Base-by-base conservation (phyloP, 2,329 filamentous ascomycete genomes). In the Penicillium sp. region DNA sequence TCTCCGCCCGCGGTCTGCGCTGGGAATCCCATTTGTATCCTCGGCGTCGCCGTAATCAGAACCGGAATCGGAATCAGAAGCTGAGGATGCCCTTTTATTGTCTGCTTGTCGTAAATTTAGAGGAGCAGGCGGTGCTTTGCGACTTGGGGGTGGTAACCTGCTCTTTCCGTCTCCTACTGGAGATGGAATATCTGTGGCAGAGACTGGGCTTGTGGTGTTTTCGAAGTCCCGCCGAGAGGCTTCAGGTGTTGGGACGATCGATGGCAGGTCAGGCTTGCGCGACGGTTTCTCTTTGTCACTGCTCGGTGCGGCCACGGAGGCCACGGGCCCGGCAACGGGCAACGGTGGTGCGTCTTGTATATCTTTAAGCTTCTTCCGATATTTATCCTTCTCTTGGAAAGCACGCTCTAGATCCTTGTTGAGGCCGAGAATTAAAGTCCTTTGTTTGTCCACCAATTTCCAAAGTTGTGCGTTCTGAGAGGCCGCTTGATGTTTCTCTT, bases 381-480 rank as follows among this genome's bases (percentile, higher is more conserved):
- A 97, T 66, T 89, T 88, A 63, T 97, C 93, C 75, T 97, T 97
- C 65, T 97, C 94, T 71, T 96, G 96, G 61, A 96, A 75, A 1
- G 92, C 87, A 50, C 90, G 85, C 74, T 97, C 93, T 13, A 99
- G 79, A 71, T 99, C 94, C 73, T 94, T 96, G 70, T 97, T 97
- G 60, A 99, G 81, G 8, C 92, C 93, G 20, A 96, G 76, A 53
- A 99, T 92, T 86, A 99, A 92, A 16, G 91, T 86, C 60, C 93
- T 84, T 74, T 99, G 94, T 78, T 99, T 97, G 73, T 97, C 93
- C 48, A 99, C 92, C 45, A 99, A 78, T 49, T 92, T 88, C 94
- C 94, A 99, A 67, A 99, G 78, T 72, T 99, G 93, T 18, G 87
- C 81, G 71, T 97, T 97, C 70, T 97, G 94, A 64, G 90, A 88